phyloP scores from a whole-genome alignment of 2,329 filamentous ascomycete species.

The Scedosporium boydii region DNA sequence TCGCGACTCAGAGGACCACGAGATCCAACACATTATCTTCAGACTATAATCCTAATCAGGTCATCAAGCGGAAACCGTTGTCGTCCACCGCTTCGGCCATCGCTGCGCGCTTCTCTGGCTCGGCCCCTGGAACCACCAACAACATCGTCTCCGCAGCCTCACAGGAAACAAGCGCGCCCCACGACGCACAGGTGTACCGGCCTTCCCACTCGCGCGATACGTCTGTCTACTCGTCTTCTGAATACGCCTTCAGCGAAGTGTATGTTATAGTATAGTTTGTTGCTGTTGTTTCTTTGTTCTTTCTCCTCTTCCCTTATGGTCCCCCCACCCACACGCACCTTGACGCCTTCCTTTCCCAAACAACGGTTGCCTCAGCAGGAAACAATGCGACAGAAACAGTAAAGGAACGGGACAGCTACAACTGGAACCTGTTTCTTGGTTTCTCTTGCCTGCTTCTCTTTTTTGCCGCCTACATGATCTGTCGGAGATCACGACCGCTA shows the following conservation, averaged over 20 bases:
- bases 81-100: slow-evolving; percentile 44
- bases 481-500: background rate
- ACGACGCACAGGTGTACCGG: slow-evolving; percentile 10
- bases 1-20: background rate
- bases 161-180: slow-evolving; percentile 3
- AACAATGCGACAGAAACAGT: background rate
- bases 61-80: slow-evolving; percentile 52
- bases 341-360: slow-evolving; percentile 1
- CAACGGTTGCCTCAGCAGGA: background rate
- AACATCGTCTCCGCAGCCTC: slow-evolving; percentile 20
- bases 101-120: slow-evolving; percentile 37
- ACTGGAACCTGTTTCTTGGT: background rate
- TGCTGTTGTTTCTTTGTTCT: background rate
- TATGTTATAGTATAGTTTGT: background rate
- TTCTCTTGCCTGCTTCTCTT: background rate
- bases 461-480: slow-evolving; percentile 1
- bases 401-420: background rate
- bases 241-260: background rate
- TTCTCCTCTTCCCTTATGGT: background rate
- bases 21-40: slow-evolving; percentile 5
- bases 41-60: slow-evolving; percentile 1
- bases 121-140: slow-evolving; percentile 11
- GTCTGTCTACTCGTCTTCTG: slow-evolving; percentile 2
- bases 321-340: background rate
- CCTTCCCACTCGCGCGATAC: slow-evolving; percentile 12